phyloP scores from a whole-genome alignment of 176 grass and related monocot species.

The Oryza officinalis region DNA sequence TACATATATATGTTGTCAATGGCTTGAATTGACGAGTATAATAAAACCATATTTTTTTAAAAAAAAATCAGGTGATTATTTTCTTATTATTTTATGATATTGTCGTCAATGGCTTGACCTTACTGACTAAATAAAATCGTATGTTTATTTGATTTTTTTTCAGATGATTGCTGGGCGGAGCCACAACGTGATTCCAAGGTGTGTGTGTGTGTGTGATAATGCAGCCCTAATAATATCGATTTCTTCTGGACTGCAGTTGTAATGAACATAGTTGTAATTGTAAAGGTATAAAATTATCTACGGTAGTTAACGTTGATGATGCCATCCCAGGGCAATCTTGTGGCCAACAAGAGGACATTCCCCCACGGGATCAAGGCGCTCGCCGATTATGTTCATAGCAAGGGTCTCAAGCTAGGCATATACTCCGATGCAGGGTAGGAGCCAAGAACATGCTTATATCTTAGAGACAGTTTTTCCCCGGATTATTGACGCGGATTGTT shows the following conservation, averaged over 20 bases:
- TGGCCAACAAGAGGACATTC: constrained; percentile 64
- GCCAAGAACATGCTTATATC: neutral
- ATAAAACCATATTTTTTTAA: too few relatives aligned
- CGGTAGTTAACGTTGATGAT: neutral
- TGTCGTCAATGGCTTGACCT: neutral
- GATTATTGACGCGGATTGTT: too few relatives aligned
- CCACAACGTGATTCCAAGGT: constrained; percentile 63
- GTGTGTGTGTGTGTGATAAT: neutral
- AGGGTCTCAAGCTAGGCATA: constrained; percentile 90
- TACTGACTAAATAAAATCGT: neutral
- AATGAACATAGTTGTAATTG: neutral
- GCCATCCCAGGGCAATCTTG: constrained; percentile 51
- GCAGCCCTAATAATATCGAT: too few relatives aligned
- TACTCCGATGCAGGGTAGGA: constrained; percentile 91
- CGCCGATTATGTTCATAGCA: constrained; percentile 83
- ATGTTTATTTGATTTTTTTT: neutral
- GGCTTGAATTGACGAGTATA: too few relatives aligned
- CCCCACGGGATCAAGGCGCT: constrained; percentile 81
- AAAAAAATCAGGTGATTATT: too few relatives aligned
- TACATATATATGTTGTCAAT: too few relatives aligned
- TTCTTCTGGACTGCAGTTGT: neutral
- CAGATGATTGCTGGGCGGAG: constrained; percentile 96
- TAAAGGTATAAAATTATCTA: neutral
- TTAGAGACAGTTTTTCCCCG: too few relatives aligned
- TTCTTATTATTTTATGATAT: too few relatives aligned